A percentile compares a stretch with the other conserved stretches of the same genome.
phyloP scores from a whole-genome alignment of 495 filamentous ascomycete species.

The Hypoxylon intermedium region DNA sequence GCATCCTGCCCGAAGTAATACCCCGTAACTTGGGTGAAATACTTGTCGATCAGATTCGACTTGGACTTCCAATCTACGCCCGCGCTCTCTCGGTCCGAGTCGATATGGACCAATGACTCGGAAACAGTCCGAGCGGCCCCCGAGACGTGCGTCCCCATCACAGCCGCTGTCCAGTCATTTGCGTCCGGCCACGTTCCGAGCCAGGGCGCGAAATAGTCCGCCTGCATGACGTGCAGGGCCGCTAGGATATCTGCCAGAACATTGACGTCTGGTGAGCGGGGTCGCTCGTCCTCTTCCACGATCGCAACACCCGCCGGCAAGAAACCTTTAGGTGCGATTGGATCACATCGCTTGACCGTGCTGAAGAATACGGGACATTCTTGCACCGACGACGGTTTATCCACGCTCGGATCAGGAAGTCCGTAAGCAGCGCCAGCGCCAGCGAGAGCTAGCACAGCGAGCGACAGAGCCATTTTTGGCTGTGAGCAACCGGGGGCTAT shows the following conservation, averaged over 20 bases:
- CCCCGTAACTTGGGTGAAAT: conserved; percentile 74
- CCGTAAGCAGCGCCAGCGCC: conserved; percentile 2
- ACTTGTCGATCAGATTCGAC: conserved; percentile 81
- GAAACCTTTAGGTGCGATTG: conserved; percentile 38
- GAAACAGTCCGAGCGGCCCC: conserved; percentile 72
- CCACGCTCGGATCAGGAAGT: conserved; percentile 2
- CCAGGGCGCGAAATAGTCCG: conserved; percentile 76
- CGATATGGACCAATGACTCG: conserved; percentile 36
- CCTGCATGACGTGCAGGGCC: conserved; percentile 77
- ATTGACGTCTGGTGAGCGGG: conserved; percentile 29
- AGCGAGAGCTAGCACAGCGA: conserved; percentile 13
- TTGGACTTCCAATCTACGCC: conserved; percentile 54
- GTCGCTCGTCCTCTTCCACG: background rate
- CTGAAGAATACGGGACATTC: conserved; percentile 39
- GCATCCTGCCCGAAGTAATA: conserved; percentile 90
- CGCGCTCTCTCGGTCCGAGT: conserved; percentile 15
- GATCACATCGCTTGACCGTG: conserved; percentile 28
- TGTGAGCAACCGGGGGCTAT: background rate
- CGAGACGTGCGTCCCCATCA: conserved; percentile 81
- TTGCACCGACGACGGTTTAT: conserved; percentile 9
- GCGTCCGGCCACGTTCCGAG: conserved; percentile 82
- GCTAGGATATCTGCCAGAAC: conserved; percentile 57
- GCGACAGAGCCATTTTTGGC: conserved; percentile 19
- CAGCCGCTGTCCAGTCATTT: conserved; percentile 95
- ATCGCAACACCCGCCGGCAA: conserved; percentile 21